These are phyloP conservation scores for Phytophthora citrophthora DNA, from an alignment of 352 stramenopile genomes.

Conservation along the genomic window DNA sequence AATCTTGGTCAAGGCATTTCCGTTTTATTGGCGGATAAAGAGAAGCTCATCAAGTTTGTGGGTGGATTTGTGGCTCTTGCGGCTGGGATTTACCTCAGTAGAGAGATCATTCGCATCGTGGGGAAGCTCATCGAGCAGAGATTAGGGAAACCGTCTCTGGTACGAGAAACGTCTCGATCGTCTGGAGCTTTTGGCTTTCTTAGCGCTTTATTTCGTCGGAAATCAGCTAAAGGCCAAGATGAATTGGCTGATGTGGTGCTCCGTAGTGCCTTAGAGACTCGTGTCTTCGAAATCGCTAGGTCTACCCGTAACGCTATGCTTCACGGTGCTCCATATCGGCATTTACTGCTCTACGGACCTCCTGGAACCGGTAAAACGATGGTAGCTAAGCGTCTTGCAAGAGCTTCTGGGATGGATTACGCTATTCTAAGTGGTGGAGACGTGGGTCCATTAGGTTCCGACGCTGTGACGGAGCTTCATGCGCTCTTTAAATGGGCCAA, in stretches of 20 bases:
- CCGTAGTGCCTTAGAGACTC: slow-evolving; percentile 54
- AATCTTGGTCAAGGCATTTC: slow-evolving; percentile 64
- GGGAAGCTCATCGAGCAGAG: slow-evolving; percentile 70
- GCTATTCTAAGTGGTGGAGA: slow-evolving; percentile 88
- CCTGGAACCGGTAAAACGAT: slow-evolving; percentile 90
- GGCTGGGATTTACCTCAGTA: slow-evolving; percentile 65
- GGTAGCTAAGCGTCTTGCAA: slow-evolving; percentile 82
- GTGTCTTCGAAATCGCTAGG: slow-evolving; percentile 66
- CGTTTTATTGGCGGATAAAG: slow-evolving; percentile 61
- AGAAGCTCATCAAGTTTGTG: slow-evolving; percentile 67
- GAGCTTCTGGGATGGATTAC: slow-evolving; percentile 76
- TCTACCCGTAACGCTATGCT: slow-evolving; percentile 67
- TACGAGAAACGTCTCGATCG: slow-evolving; percentile 69
- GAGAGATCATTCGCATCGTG: slow-evolving; percentile 62
- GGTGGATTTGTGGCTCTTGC: slow-evolving; percentile 64
- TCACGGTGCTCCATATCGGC: slow-evolving; percentile 76
- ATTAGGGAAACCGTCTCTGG: slow-evolving; percentile 72
- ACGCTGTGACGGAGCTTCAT: slow-evolving; percentile 84
- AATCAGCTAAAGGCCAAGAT: slow-evolving; percentile 31
- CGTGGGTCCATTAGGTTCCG: slow-evolving; percentile 75
- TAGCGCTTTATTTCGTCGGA: slow-evolving; percentile 30
- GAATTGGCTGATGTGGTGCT: slow-evolving; percentile 72
- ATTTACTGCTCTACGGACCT: slow-evolving; percentile 86
- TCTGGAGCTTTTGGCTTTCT: slow-evolving; percentile 58
- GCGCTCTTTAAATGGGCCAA: slow-evolving; percentile 86